A percentile compares a stretch with the other conserved stretches of the same genome.
Evolutionary conservation across 352 stramenopile species (phyloP).

Genomic region (Phytophthora agathidicida): DNA sequence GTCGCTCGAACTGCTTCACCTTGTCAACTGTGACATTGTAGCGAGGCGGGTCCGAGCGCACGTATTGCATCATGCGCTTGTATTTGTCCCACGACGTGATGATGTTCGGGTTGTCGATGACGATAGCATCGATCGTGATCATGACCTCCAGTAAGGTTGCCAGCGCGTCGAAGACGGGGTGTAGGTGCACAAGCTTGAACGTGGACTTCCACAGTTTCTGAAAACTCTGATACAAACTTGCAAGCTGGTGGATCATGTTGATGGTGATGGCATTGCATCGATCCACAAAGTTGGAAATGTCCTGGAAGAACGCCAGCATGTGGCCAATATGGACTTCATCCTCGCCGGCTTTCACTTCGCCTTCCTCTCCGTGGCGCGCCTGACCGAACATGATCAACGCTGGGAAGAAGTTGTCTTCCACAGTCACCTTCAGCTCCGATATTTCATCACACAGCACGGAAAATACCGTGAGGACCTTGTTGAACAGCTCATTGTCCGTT

Average conservation of each 20-base stretch:
- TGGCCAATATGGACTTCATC: slow-evolving; percentile 86
- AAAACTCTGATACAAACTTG: slow-evolving; percentile 86
- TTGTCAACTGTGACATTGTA: slow-evolving; percentile 87
- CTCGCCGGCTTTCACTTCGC: slow-evolving; percentile 70
- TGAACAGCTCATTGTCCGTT: slow-evolving; percentile 90
- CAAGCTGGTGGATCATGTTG: slow-evolving; percentile 92
- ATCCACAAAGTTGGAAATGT: slow-evolving; percentile 92
- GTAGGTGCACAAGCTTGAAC: slow-evolving; percentile 87
- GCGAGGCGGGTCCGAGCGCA: slow-evolving; percentile 77
- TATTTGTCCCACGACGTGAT: slow-evolving; percentile 90
- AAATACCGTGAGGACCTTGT: slow-evolving; percentile 91
- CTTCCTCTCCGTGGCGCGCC: slow-evolving; percentile 70
- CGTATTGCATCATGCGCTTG: slow-evolving; percentile 92
- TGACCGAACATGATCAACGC: slow-evolving; percentile 92
- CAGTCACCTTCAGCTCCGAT: slow-evolving; percentile 88
- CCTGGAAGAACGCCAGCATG: slow-evolving; percentile 90
- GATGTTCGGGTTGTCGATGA: slow-evolving; percentile 89
- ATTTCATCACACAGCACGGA: slow-evolving; percentile 91
- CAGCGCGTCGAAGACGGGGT: slow-evolving; percentile 81
- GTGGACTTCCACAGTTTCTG: slow-evolving; percentile 90
- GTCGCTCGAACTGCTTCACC: slow-evolving; percentile 85
- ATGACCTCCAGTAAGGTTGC: slow-evolving; percentile 85
- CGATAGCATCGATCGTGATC: slow-evolving; percentile 90
- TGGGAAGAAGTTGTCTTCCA: slow-evolving; percentile 90
- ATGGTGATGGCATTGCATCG: slow-evolving; percentile 88